Conservation (phyloP, 352 stramenopile genomes). For the Phytophthora pinifolia region DNA sequence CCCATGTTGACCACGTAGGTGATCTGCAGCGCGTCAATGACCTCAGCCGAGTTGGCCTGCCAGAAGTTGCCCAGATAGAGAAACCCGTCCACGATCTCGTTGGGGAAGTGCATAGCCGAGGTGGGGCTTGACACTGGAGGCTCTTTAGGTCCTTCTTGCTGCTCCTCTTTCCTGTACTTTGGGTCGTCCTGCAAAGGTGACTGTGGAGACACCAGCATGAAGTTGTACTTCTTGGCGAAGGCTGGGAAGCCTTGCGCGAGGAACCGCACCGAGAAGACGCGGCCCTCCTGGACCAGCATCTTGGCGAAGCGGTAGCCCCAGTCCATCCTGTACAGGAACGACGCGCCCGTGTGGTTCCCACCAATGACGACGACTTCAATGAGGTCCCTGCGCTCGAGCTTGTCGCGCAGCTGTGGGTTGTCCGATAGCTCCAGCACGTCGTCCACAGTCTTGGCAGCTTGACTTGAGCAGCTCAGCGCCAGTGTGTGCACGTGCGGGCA, state of each 20-base stretch:
- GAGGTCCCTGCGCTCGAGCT: slow-evolving; percentile 58
- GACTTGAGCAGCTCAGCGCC: slow-evolving; percentile 25
- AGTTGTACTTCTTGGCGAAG: slow-evolving; percentile 73
- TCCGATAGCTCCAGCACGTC: slow-evolving; percentile 44
- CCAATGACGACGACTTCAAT: slow-evolving; percentile 74
- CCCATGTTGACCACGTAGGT: slow-evolving; percentile 80
- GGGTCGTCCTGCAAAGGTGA: slow-evolving; percentile 16
- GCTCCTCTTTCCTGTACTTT: slow-evolving; percentile 5
- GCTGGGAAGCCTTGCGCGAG: slow-evolving; percentile 59
- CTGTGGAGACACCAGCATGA: slow-evolving; percentile 39
- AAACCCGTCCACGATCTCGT: slow-evolving; percentile 76
- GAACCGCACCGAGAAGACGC: slow-evolving; percentile 76
- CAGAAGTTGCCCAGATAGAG: slow-evolving; percentile 81
- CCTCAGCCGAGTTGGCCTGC: slow-evolving; percentile 65
- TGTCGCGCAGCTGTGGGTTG: slow-evolving; percentile 39
- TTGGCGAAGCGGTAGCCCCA: slow-evolving; percentile 69
- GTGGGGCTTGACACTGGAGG: slow-evolving; percentile 8
- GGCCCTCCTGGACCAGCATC: slow-evolving; percentile 60
- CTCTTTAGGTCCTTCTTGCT: slow-evolving; percentile 4
- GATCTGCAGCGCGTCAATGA: slow-evolving; percentile 59
- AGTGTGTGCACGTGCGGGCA: slow-evolving; percentile 37
- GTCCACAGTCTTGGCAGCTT: slow-evolving; percentile 42
- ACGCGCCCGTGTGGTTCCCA: slow-evolving; percentile 44
- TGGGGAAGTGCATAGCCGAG: slow-evolving; percentile 53
- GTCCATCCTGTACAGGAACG: slow-evolving; percentile 63